Evolutionary conservation across 331 rosid genomes (phyloP).

Genomic region (Saraca asoca): DNA sequence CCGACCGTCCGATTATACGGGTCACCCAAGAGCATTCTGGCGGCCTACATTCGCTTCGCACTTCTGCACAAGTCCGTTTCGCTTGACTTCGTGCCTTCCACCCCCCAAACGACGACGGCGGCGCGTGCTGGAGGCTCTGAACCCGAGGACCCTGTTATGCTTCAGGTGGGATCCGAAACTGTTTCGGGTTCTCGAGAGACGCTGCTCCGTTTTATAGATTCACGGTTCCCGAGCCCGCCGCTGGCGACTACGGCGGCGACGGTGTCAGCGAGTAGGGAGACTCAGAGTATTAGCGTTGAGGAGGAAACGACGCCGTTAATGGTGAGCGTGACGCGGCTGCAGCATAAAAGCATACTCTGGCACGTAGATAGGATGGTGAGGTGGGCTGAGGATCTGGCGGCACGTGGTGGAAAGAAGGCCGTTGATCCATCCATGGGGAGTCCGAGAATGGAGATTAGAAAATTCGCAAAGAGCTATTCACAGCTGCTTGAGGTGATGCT

Average conservation of each 20-base stretch:
- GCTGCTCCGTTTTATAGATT: slow-evolving; percentile 58
- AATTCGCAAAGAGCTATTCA: slow-evolving; percentile 72
- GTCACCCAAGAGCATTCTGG: slow-evolving; percentile 56
- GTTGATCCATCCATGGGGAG: slow-evolving; percentile 70
- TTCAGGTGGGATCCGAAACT: slow-evolving; percentile 67
- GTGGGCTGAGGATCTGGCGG: slow-evolving; percentile 74
- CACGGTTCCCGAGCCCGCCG: slow-evolving; percentile 61
- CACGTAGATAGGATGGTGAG: slow-evolving; percentile 72
- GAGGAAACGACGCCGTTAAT: slow-evolving; percentile 53
- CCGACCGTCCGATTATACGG: slow-evolving; percentile 71
- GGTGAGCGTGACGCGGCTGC: slow-evolving; percentile 55
- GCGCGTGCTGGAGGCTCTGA: slow-evolving; percentile 45
- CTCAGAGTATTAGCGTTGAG: not conserved
- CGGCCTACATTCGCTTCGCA: slow-evolving; percentile 73
- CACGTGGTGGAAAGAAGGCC: slow-evolving; percentile 67
- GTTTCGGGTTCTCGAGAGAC: slow-evolving; percentile 67
- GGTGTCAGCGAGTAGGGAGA: not conserved
- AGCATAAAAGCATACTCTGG: slow-evolving; percentile 70
- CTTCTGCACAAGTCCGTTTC: slow-evolving; percentile 70
- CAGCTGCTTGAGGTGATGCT: slow-evolving; percentile 75
- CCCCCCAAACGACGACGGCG: slow-evolving; percentile 37
- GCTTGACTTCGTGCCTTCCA: slow-evolving; percentile 49
- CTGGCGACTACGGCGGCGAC: not conserved
- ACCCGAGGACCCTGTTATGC: slow-evolving; percentile 35
- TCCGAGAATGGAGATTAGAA: slow-evolving; percentile 76